A percentile compares a stretch with the other conserved stretches of the same genome.
Conservation (phyloP, 2,329 filamentous ascomycete species). For the Alternaria postmessia region DNA sequence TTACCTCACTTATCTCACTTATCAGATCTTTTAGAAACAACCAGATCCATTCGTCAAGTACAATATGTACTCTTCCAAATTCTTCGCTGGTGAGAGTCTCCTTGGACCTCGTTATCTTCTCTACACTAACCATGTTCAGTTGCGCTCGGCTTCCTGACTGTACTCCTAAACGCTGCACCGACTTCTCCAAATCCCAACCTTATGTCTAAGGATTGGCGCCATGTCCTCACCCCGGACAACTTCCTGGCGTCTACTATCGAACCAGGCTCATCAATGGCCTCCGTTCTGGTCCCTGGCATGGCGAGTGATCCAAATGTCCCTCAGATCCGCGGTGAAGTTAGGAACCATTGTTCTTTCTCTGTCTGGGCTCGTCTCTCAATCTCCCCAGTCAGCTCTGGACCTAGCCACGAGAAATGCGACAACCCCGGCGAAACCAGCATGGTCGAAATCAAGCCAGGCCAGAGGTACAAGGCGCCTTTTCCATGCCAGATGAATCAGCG, state of each 20-base stretch:
- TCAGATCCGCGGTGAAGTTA: neutral
- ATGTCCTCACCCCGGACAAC: neutral
- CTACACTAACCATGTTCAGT: neutral
- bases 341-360: constrained; percentile 1
- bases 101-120: neutral
- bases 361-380: neutral
- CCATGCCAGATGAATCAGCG: neutral
- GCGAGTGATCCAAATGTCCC: neutral
- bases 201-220: constrained; percentile 8
- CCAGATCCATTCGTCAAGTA: neutral
- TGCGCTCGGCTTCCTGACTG: neutral
- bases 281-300: neutral
- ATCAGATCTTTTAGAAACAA: neutral
- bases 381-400: neutral
- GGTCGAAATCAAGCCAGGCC: neutral
- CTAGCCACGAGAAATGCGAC: neutral
- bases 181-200: neutral
- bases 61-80: neutral
- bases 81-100: neutral
- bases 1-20: too few species aligned
- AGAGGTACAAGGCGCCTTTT: neutral
- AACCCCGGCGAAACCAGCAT: neutral
- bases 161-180: neutral
- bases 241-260: neutral
- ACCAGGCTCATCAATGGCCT: neutral